Evolutionary conservation across 1,284 basidiomycete genomes (phyloP).

Genomic region (Meira miltonrushii): DNA sequence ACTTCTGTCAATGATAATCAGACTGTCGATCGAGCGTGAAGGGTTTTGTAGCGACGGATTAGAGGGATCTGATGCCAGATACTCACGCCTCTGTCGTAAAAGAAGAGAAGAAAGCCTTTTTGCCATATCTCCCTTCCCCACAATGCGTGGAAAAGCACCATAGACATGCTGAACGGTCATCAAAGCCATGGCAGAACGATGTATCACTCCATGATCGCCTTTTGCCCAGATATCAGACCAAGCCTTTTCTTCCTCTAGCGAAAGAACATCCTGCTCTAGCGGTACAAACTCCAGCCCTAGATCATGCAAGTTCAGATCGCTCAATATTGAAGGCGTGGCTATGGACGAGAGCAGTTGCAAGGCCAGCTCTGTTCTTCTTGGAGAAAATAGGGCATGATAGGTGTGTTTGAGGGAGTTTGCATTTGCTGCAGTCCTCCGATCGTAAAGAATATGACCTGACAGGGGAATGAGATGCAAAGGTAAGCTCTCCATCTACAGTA

Average conservation of each 20-base stretch:
- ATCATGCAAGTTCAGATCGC: conserved; percentile 73
- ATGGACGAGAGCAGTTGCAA: conserved; percentile 36
- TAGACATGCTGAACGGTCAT: conserved; percentile 78
- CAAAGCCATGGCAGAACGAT: conserved; percentile 80
- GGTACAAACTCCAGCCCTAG: conserved; percentile 92
- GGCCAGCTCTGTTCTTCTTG: conserved; percentile 75
- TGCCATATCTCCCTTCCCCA: conserved; percentile 89
- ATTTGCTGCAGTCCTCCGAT: conserved; percentile 30
- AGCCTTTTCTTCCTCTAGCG: conserved; percentile 37
- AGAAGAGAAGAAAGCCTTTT: conserved; percentile 74
- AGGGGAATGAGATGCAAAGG: neutral
- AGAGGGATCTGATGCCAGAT: conserved; percentile 51
- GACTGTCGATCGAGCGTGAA: conserved; percentile 65
- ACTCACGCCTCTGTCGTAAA: conserved; percentile 59
- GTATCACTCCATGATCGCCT: conserved; percentile 86
- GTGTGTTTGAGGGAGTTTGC: conserved; percentile 61
- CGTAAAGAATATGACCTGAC: conserved; percentile 69
- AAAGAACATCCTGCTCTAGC: conserved; percentile 67
- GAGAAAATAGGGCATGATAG: conserved; percentile 85
- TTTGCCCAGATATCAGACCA: conserved; percentile 60
- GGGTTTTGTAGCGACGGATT: conserved; percentile 34
- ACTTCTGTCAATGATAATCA: conserved; percentile 82
- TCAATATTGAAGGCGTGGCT: conserved; percentile 27
- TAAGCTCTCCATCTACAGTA: neutral
- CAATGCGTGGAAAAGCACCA: conserved; percentile 82